Evolutionary conservation across 2,329 filamentous ascomycete species (phyloP).

Genomic region (Colletotrichum sojae): DNA sequence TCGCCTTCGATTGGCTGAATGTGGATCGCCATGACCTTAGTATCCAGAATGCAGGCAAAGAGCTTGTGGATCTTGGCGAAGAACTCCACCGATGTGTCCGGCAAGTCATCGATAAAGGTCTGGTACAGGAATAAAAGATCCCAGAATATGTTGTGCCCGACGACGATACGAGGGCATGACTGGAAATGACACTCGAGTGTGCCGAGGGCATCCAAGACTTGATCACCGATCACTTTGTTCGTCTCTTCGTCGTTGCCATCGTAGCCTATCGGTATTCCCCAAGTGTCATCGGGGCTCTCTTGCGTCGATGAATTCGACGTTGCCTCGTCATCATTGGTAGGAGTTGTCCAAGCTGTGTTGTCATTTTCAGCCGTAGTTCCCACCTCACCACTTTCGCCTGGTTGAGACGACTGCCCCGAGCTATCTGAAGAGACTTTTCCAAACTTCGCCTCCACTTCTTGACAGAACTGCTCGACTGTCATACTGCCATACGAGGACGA

Average conservation of each 20-base stretch:
- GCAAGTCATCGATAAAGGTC: constrained; percentile 72
- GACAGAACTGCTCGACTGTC: not conserved
- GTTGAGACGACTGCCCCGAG: not conserved
- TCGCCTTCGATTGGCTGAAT: constrained; percentile 37
- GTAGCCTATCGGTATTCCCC: not conserved
- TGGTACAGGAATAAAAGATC: constrained; percentile 75
- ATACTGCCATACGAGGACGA: not conserved
- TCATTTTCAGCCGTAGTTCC: not conserved
- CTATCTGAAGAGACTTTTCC: not conserved
- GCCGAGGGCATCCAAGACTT: not conserved
- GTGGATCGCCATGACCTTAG: constrained; percentile 70
- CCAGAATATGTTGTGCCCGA: constrained; percentile 76
- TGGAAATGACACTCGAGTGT: constrained; percentile 47
- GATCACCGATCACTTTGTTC: no score
- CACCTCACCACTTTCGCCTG: no score
- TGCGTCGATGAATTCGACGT: not conserved
- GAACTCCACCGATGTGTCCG: constrained; percentile 68
- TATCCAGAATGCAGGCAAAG: constrained; percentile 68
- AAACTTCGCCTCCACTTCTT: not conserved
- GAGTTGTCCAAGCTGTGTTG: not conserved
- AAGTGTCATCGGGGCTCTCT: not conserved
- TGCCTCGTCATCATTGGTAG: not conserved
- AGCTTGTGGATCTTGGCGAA: constrained; percentile 61
- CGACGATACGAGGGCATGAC: constrained; percentile 56
- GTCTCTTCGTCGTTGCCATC: not conserved